Conservation (phyloP, 805 yeast genomes). For the Ogataea sp. region DNA sequence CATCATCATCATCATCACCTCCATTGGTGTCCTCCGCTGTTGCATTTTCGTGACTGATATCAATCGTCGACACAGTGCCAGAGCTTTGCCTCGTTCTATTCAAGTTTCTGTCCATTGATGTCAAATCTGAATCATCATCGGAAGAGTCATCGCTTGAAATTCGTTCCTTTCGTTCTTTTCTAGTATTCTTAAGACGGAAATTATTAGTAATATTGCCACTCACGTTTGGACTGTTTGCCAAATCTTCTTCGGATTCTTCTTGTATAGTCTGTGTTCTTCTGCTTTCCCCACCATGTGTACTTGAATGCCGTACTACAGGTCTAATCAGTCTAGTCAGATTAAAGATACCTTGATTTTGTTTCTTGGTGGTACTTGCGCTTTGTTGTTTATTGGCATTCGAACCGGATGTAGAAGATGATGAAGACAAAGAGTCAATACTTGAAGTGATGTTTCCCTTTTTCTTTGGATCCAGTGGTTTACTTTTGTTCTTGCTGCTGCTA, state of each 20-base stretch:
- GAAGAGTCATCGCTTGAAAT: neutral
- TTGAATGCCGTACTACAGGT: slow-evolving; percentile 1
- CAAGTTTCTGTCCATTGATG: too few species aligned
- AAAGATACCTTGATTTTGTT: slow-evolving; percentile 6
- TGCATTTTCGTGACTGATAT: too few species aligned
- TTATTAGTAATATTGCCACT: neutral
- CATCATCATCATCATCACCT: slow-evolving; percentile 2
- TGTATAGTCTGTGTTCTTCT: slow-evolving; percentile 2
- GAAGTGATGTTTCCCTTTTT: neutral
- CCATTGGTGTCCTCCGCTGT: too few species aligned
- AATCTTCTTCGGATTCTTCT: slow-evolving; percentile 4
- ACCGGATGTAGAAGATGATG: neutral
- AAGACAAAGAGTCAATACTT: neutral
- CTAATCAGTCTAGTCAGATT: slow-evolving; percentile 7
- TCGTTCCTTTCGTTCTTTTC: neutral
- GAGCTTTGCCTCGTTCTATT: too few species aligned
- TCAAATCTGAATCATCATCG: neutral
- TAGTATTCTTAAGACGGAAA: neutral
- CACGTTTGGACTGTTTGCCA: neutral
- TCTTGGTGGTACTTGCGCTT: neutral
- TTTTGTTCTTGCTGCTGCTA: neutral
- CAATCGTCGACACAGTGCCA: too few species aligned
- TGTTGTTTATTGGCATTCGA: neutral
- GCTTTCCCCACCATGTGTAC: neutral
- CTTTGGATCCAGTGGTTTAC: neutral